Evolutionary conservation across 768 basidiomycete species (phyloP), one percentile per base, ranked within the genome.

Genomic region (Tephrocybe sp.): DNA sequence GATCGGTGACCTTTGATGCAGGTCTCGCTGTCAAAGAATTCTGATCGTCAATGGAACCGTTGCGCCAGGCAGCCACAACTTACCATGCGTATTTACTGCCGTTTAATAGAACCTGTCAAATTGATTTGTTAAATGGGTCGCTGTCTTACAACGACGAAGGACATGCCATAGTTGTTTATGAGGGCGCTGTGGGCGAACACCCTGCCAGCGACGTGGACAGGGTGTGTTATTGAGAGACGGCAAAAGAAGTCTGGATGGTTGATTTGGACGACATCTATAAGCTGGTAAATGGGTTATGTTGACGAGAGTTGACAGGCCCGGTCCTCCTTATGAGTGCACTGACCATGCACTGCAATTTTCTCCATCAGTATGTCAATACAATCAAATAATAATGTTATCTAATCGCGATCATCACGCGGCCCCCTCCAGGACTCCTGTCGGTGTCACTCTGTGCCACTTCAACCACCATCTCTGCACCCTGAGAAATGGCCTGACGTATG

Each of bases 1-100:
- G 92, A 94, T 42, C 93, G 82, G 69, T 95, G 92, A 15, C 92
- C 93, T 70, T 93, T 93, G 69, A 94, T 94, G 72, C 93, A 95
- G 57, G 90, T 88, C 73, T 89, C 89, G 67, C 91, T 92, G 58
- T 19, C 39, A 38, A 6, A 40, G n/a, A 18, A 34, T n/a, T 7
- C 11, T 11, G 27, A 34, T 30, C n/a, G 23, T 45, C 43, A 27
- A 29, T 53, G 45, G 23, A 48, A 49, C 47, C 47, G 49, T 37
- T n/a, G 47, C 41, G 37, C 34, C 12, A 13, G n/a, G 18, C 21
- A 4, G n/a, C 22, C n/a, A 41, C 8, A 6, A 58, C 84, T 27
- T 64, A 89, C 87, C 88, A 91, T 56, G 88, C 88, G 64, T 88
- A 91, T 74, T 90, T 91, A 71, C 83, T 86, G 64, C 75, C 77